Conservation (phyloP, 306 rosid genomes). For the Cajanus cajan region DNA sequence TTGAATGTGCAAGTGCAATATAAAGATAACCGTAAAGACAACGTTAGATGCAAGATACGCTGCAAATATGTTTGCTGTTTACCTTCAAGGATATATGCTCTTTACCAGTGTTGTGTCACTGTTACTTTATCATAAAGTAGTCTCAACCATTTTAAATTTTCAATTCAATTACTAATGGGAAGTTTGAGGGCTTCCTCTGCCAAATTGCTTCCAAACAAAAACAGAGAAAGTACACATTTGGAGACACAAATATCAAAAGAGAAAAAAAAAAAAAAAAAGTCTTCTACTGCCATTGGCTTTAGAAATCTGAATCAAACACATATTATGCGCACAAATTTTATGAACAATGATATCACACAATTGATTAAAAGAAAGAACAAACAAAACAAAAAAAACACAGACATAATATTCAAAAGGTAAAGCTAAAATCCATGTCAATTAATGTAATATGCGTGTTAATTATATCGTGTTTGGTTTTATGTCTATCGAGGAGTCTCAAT, state of each 20-base stretch:
- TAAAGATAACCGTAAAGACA: slow-evolving; percentile 32
- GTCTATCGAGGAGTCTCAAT: too few species aligned
- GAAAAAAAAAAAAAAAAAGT: too few species aligned
- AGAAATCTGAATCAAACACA: neutral
- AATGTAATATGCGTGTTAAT: neutral
- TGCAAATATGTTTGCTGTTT: neutral
- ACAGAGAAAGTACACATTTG: neutral
- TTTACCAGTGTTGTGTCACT: slow-evolving; percentile 33
- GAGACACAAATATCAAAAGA: neutral
- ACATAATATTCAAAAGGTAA: neutral
- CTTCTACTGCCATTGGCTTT: neutral
- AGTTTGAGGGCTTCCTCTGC: neutral
- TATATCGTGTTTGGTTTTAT: neutral
- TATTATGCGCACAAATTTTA: neutral
- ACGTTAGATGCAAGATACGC: slow-evolving; percentile 20
- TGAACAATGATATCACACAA: neutral
- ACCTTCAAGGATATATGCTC: slow-evolving; percentile 10
- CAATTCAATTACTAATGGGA: neutral
- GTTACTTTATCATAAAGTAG: slow-evolving; percentile 32
- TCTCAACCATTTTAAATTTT: slow-evolving; percentile 6
- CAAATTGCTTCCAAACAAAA: neutral
- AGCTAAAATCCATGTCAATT: neutral
- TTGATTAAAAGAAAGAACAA: neutral
- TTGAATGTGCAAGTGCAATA: neutral
- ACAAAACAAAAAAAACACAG: neutral